Evolutionary conservation across 768 basidiomycete species (phyloP).

Genomic region (Cystobasidium tubakii): DNA sequence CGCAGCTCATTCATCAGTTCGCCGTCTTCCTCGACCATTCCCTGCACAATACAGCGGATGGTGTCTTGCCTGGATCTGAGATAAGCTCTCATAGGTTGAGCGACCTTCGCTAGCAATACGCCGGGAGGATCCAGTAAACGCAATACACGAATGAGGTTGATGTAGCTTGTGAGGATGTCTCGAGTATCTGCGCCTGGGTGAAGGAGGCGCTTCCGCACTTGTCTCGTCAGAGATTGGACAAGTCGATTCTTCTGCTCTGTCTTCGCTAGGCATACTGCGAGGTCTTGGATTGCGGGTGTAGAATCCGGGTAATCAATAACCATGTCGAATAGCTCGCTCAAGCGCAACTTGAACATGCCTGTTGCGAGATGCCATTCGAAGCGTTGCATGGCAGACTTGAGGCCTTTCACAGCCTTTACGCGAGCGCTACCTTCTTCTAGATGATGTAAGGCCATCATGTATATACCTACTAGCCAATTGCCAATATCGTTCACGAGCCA

Average conservation of each 20-base stretch:
- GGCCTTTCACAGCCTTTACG: conserved; percentile 46
- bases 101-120: conserved; percentile 85
- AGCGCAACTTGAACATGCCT: conserved; percentile 61
- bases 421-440: conserved; percentile 53
- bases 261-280: conserved; percentile 55
- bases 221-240: conserved; percentile 29
- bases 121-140: conserved; percentile 86
- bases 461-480: conserved; percentile 71
- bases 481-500: conserved; percentile 79
- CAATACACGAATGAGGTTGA: conserved; percentile 82
- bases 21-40: conserved; percentile 81
- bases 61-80: conserved; percentile 87
- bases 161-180: conserved; percentile 80
- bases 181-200: conserved; percentile 95
- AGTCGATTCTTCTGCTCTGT: conserved; percentile 46
- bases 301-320: conserved; percentile 92
- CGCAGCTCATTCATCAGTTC: conserved; percentile 60
- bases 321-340: conserved; percentile 84
- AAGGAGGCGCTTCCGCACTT: conserved; percentile 61
- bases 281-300: conserved; percentile 71
- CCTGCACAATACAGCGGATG: conserved; percentile 84
- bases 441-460: conserved; percentile 62
- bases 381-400: conserved; percentile 65
- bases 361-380: conserved; percentile 94
- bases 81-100: conserved; percentile 83